These are phyloP conservation scores for Stephanodiscus triporus DNA, from an alignment of 108 stramenopile species.

Conservation along the genomic window DNA sequence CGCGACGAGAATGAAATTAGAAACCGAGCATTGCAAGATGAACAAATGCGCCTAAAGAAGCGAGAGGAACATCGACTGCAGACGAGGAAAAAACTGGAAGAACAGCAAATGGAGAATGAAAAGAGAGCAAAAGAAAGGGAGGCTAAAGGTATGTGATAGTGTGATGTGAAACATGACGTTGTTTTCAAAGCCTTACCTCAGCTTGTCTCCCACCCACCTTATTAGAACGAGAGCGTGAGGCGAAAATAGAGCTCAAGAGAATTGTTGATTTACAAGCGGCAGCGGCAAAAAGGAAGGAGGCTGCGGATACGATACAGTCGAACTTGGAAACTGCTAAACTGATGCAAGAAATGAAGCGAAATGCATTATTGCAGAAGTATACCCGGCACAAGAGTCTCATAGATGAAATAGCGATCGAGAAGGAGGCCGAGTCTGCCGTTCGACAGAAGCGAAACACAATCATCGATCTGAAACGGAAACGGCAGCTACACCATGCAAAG, in stretches of 20 bases:
- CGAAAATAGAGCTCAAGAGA: conserved; percentile 34
- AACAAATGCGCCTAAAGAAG: conserved; percentile 24
- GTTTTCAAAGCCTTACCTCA: neutral
- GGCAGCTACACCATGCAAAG: conserved; percentile 14
- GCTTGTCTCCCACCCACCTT: neutral
- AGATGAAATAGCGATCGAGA: conserved; percentile 10
- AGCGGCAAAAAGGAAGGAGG: conserved; percentile 27
- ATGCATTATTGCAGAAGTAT: conserved; percentile 19
- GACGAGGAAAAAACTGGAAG: conserved; percentile 15
- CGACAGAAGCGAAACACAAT: conserved; percentile 16
- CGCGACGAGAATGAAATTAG: conserved; percentile 17
- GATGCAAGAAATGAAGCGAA: conserved; percentile 17
- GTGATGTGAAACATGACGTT: neutral
- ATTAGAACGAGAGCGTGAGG: conserved; percentile 17
- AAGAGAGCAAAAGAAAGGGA: conserved; percentile 15
- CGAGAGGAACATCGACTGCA: conserved; percentile 5
- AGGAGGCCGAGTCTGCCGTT: conserved; percentile 4
- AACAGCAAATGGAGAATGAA: conserved; percentile 28
- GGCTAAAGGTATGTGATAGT: conserved; percentile 12
- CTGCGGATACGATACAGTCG: conserved; percentile 6
- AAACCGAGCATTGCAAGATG: conserved; percentile 14
- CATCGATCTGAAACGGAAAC: conserved; percentile 29
- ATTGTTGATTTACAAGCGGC: conserved; percentile 37
- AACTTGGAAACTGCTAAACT: conserved; percentile 23
- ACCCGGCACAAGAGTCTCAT: conserved; percentile 18